Percentiles rank a stretch among this genome's conserved stretches.
Conservation (phyloP, 768 basidiomycete genomes). For the Mycena latifolia region DNA sequence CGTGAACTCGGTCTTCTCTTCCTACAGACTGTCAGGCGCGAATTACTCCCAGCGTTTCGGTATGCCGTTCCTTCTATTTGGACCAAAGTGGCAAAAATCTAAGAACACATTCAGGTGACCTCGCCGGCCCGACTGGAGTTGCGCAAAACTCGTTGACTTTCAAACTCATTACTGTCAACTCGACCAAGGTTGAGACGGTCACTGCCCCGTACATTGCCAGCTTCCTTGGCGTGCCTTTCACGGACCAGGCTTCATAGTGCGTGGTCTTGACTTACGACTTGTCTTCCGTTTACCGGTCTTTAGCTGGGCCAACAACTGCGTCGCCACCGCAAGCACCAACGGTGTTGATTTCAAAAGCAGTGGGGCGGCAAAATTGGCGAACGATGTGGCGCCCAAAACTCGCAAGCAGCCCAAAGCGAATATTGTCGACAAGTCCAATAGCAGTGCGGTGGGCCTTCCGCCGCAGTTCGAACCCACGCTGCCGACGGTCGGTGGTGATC, state of each 20-base stretch:
- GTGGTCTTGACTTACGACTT: slow-evolving; percentile 36
- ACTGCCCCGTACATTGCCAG: slow-evolving; percentile 64
- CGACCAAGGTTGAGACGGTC: slow-evolving; percentile 62
- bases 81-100: slow-evolving; percentile 1
- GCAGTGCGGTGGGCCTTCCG: slow-evolving; percentile 60
- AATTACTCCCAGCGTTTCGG: slow-evolving; percentile 71
- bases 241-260: slow-evolving; percentile 64
- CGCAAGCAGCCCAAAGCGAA: slow-evolving; percentile 49
- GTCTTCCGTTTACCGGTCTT: slow-evolving; percentile 13
- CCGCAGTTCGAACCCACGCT: slow-evolving; percentile 60
- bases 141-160: slow-evolving; percentile 61
- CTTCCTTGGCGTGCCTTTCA: slow-evolving; percentile 62
- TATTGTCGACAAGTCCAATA: slow-evolving; percentile 58
- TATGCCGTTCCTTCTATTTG: background rate
- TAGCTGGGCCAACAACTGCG: slow-evolving; percentile 74
- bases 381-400: slow-evolving; percentile 20
- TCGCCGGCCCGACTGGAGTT: slow-evolving; percentile 67
- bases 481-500: slow-evolving; percentile 57
- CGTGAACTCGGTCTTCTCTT: slow-evolving; percentile 72
- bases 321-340: slow-evolving; percentile 61
- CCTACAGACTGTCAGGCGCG: slow-evolving; percentile 62
- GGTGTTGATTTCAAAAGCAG: slow-evolving; percentile 57
- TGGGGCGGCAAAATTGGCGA: background rate
- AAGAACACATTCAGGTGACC: slow-evolving; percentile 43
- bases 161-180: slow-evolving; percentile 58